These are phyloP conservation scores for Cercospora nicotianae DNA, from an alignment of 2,329 filamentous ascomycete species.

Conservation along the genomic window DNA sequence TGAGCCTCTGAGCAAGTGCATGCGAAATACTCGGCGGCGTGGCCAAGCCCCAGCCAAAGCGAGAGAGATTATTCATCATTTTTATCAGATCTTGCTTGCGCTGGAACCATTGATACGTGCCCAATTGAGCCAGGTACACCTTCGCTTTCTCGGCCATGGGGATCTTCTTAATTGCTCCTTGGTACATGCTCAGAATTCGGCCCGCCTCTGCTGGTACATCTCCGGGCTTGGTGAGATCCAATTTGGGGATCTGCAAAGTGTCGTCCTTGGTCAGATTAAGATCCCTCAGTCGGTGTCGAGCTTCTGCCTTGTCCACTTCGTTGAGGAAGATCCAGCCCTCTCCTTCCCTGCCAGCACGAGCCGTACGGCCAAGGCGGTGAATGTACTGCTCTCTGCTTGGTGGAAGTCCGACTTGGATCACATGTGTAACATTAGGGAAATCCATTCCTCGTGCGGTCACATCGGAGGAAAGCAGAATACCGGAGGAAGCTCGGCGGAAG, in stretches of 20 bases:
- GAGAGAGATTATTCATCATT: slow-evolving; percentile 57
- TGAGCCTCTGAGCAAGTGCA: slow-evolving; percentile 34
- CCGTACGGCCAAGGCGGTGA: slow-evolving; percentile 54
- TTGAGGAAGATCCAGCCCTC: slow-evolving; percentile 68
- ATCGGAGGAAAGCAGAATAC: slow-evolving; percentile 51
- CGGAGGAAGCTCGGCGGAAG: slow-evolving; percentile 67
- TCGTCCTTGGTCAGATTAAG: slow-evolving; percentile 62
- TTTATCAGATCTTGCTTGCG: slow-evolving; percentile 45
- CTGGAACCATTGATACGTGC: slow-evolving; percentile 48
- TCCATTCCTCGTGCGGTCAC: slow-evolving; percentile 56
- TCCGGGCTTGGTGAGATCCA: slow-evolving; percentile 47
- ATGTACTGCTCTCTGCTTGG: slow-evolving; percentile 51
- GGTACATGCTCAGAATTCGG: slow-evolving; percentile 46
- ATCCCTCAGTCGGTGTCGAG: slow-evolving; percentile 55
- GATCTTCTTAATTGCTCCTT: slow-evolving; percentile 47
- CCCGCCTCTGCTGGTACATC: slow-evolving; percentile 46
- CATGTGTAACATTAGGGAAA: slow-evolving; percentile 55
- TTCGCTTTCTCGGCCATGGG: slow-evolving; percentile 46
- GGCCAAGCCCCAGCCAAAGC: slow-evolving; percentile 54
- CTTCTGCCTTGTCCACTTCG: slow-evolving; percentile 52
- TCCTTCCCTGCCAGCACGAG: slow-evolving; percentile 69
- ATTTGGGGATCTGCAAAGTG: slow-evolving; percentile 52
- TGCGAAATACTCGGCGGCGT: slow-evolving; percentile 48
- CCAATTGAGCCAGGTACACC: slow-evolving; percentile 61
- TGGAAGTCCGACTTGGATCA: slow-evolving; percentile 53